Evolutionary conservation across 495 filamentous ascomycete species (phyloP).

Genomic region (Neurospora tetrasperma): DNA sequence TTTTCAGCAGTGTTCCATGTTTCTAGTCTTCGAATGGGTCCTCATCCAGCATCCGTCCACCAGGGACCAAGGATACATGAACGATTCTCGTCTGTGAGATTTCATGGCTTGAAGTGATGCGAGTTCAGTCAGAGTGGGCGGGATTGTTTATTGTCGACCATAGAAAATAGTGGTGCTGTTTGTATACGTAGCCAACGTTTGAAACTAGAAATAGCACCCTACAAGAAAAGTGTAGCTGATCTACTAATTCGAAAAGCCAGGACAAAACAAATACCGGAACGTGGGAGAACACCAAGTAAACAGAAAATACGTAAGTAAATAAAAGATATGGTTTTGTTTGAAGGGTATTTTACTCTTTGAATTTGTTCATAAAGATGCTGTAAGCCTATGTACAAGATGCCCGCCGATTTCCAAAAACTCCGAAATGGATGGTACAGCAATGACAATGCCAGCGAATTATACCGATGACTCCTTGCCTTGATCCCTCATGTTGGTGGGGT

Average conservation of each 20-base stretch:
- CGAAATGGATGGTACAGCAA: background rate
- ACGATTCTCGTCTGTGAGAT: background rate
- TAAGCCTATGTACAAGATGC: background rate
- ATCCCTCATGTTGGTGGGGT: background rate
- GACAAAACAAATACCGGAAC: background rate
- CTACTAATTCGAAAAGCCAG: background rate
- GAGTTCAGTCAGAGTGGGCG: background rate
- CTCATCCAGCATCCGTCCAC: background rate
- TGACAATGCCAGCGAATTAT: background rate
- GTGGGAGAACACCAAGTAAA: background rate
- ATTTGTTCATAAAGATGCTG: background rate
- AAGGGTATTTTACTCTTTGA: background rate
- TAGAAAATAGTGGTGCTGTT: background rate
- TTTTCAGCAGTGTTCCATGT: background rate
- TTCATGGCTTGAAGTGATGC: background rate
- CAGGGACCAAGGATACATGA: background rate
- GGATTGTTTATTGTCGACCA: background rate
- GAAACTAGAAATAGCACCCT: background rate
- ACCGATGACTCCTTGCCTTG: background rate
- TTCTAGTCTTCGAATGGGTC: background rate
- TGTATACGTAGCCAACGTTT: background rate
- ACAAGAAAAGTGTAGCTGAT: background rate
- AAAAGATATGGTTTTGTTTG: background rate
- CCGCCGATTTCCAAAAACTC: background rate
- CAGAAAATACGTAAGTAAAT: background rate